These are phyloP conservation scores for Penicillium soppii DNA, from an alignment of 495 filamentous ascomycete genomes.

Conservation along the genomic window DNA sequence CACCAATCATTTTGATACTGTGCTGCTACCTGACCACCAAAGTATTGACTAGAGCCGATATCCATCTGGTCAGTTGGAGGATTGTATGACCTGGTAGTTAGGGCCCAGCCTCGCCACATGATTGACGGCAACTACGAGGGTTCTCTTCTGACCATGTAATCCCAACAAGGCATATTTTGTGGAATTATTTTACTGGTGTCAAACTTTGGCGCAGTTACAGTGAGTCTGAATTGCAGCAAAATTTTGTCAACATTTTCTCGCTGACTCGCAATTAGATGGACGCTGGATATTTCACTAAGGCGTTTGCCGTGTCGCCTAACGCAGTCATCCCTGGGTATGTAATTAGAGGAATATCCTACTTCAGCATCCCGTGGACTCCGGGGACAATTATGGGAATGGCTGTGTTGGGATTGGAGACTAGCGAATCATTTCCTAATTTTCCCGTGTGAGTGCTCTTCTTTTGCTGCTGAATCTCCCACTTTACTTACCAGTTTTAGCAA, in stretches of 20 bases:
- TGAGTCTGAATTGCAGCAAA: background rate
- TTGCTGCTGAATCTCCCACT: background rate
- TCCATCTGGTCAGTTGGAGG: background rate
- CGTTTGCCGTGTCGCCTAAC: background rate
- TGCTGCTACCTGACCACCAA: background rate
- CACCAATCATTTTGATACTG: background rate
- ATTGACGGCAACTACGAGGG: background rate
- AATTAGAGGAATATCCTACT: background rate
- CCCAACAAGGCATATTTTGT: background rate
- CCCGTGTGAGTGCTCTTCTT: background rate
- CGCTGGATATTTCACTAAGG: constrained; percentile 2
- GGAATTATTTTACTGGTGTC: background rate
- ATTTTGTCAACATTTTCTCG: no score
- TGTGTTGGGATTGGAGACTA: background rate
- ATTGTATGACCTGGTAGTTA: background rate
- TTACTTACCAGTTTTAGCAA: constrained; percentile 19
- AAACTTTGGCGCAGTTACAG: background rate
- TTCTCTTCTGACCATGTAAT: background rate
- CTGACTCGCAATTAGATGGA: background rate
- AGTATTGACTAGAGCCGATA: background rate
- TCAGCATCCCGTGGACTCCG: background rate
- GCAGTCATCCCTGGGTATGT: background rate
- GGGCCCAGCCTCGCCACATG: background rate
- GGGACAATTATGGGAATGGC: background rate
- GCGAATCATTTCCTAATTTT: background rate